Conservation (phyloP, 345 rosid genomes). For the Eucalyptus fibrosa region DNA sequence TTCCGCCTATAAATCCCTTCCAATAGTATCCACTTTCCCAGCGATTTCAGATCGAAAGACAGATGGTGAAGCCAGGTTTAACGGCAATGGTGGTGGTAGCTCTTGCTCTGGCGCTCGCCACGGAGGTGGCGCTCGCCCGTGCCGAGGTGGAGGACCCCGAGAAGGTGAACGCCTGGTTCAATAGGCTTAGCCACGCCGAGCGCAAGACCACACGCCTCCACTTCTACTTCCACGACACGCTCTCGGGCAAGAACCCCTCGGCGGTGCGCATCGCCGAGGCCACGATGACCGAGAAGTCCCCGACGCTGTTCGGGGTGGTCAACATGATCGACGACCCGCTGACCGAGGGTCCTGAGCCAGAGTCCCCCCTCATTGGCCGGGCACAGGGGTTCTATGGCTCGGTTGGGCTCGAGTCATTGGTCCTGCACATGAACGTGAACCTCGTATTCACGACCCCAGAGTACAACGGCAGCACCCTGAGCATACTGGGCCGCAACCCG, state of each 20-base stretch:
- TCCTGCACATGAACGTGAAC: slow-evolving; percentile 3
- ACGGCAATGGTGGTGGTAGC: slow-evolving; percentile 14
- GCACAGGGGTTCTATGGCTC: slow-evolving; percentile 42
- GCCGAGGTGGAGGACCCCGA: not conserved
- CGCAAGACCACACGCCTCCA: slow-evolving; percentile 48
- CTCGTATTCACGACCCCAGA: slow-evolving; percentile 35
- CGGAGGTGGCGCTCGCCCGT: slow-evolving; percentile 8
- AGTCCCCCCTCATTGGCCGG: slow-evolving; percentile 24
- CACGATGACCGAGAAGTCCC: slow-evolving; percentile 19
- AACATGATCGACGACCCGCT: not conserved
- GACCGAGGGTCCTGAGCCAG: not conserved
- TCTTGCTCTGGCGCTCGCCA: not conserved
- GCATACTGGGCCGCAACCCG: slow-evolving; percentile 25
- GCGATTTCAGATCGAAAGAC: not conserved
- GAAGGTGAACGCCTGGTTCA: not conserved
- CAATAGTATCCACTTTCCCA: not conserved
- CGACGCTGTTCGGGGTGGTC: slow-evolving; percentile 33
- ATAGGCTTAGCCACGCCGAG: not conserved
- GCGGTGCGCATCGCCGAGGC: not conserved
- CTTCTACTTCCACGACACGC: slow-evolving; percentile 65
- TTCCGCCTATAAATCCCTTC: not conserved
- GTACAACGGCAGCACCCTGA: slow-evolving; percentile 62
- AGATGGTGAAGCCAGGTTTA: not conserved
- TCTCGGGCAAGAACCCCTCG: slow-evolving; percentile 25
- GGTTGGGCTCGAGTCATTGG: not conserved